Evolutionary conservation across 106 monocot species (phyloP), one percentile per base, ranked within the genome.

Genomic region (Apostasia ramifera): DNA sequence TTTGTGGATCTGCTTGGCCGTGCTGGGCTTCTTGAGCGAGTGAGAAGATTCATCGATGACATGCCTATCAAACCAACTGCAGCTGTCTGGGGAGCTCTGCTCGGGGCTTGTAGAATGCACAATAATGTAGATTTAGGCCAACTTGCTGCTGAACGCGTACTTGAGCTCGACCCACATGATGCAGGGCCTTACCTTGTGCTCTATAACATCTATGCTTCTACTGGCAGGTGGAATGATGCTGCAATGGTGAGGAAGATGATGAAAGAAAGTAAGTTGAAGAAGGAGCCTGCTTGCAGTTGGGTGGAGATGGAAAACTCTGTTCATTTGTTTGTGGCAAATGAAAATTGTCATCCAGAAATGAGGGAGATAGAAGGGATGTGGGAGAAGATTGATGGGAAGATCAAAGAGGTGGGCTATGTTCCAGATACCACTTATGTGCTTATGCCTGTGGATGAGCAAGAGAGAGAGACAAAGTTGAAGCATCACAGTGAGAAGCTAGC

Each of bases 221-320:
- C 68, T 42, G 57, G 59, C 44, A 68, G 49, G 15, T 76, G 75
- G 75, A 54, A 42, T 7, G 75, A 76, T 69, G 75, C 68, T 6
- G 75, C 75, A 10, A 50, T 50, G 49, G 68, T 58, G 8, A 76
- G 75, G 53, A 76, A 68, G 54, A 61, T 60, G 61, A 76, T 76
- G 75, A 69, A 47, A 46, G 42, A 42, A 42, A 69, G 40, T 38
- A 61, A 68, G 2, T 4, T 69, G 6, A 68, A 61, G 47, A 76
- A 76, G 67, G 67, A 69, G 42, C 75, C 75, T 26, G 75, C 68
- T 37, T 76, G 68, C 43, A 69, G 75, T 43, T 76, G 75, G 75
- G 42, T 75, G 12, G 75, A 68, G 66, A 11, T 75, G 13, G 75
- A 61, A 44, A 75, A 61, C 61, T 57, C 67, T 11, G 75, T 75